Evolutionary conservation across 306 rosid species (phyloP).

Genomic region (Glycine latifolia): DNA sequence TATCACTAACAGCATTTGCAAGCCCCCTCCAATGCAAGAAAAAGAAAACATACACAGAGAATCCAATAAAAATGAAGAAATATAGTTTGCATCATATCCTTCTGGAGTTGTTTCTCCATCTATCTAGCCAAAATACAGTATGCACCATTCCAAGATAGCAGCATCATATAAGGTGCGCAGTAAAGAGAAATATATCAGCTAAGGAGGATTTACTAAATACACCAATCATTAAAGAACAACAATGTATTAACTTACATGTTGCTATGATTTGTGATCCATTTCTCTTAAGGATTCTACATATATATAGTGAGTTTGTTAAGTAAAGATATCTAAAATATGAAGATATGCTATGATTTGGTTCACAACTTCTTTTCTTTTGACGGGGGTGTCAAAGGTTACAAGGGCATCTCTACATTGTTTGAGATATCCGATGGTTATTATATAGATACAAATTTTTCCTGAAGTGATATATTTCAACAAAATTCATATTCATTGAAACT

Average conservation of each 20-base stretch:
- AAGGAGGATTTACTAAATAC: background rate
- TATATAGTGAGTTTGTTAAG: too few species aligned
- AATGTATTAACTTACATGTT: slow-evolving; percentile 70
- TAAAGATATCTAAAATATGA: too few species aligned
- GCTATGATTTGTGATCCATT: slow-evolving; percentile 64
- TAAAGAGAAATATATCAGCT: background rate
- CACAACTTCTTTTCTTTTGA: too few species aligned
- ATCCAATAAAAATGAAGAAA: background rate
- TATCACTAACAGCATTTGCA: background rate
- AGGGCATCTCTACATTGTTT: too few species aligned
- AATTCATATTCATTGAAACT: too few species aligned
- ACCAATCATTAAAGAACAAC: background rate
- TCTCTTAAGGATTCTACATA: too few species aligned
- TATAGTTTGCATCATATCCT: background rate
- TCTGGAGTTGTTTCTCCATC: background rate
- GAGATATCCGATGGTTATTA: too few species aligned
- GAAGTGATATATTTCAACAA: too few species aligned
- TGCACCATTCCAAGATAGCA: background rate
- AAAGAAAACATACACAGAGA: background rate
- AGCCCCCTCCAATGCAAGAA: background rate
- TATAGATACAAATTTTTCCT: too few species aligned
- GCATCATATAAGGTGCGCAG: background rate
- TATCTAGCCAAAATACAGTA: background rate
- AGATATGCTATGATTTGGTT: too few species aligned
- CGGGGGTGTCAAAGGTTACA: too few species aligned